Conservation (phyloP, 257 asterid species). For the Oldenlandia corymbosa region DNA sequence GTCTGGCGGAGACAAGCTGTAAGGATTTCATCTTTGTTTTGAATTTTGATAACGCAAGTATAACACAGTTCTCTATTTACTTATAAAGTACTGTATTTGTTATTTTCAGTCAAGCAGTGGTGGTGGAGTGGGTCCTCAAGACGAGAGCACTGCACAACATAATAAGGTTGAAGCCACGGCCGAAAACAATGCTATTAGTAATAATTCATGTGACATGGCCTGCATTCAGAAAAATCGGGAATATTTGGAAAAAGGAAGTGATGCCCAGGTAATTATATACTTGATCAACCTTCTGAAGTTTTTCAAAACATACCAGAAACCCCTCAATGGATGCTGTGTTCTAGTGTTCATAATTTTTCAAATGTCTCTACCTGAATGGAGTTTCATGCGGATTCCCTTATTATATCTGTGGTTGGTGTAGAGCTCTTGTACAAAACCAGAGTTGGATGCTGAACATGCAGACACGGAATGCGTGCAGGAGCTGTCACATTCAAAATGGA, state of each 20-base stretch:
- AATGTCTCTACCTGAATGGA: too few species aligned
- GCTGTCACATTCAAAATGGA: constrained; percentile 29
- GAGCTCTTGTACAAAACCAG: constrained; percentile 92
- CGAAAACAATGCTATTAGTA: constrained; percentile 66
- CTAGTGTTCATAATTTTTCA: neutral
- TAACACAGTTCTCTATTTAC: too few species aligned
- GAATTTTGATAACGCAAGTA: too few species aligned
- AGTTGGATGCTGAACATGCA: constrained; percentile 41
- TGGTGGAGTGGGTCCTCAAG: constrained; percentile 63
- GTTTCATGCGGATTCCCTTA: neutral
- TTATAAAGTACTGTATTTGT: too few species aligned
- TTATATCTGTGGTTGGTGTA: constrained; percentile 24
- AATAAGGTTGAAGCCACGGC: constrained; percentile 80
- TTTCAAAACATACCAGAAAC: too few species aligned
- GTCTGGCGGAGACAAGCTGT: constrained; percentile 98
- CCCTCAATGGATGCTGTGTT: neutral
- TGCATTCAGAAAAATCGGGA: constrained; percentile 51
- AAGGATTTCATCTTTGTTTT: constrained; percentile 31
- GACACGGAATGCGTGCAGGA: constrained; percentile 27
- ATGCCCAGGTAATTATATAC: constrained; percentile 62
- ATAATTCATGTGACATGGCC: constrained; percentile 67
- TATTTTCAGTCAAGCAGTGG: constrained; percentile 42
- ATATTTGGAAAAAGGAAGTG: constrained; percentile 70
- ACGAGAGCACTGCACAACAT: constrained; percentile 59
- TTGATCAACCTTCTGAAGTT: too few species aligned